Percentiles rank a stretch among this genome's conserved stretches.
These are phyloP conservation scores for Guadua angustifolia DNA, from an alignment of 176 grass and related monocot genomes.

Conservation along the genomic window DNA sequence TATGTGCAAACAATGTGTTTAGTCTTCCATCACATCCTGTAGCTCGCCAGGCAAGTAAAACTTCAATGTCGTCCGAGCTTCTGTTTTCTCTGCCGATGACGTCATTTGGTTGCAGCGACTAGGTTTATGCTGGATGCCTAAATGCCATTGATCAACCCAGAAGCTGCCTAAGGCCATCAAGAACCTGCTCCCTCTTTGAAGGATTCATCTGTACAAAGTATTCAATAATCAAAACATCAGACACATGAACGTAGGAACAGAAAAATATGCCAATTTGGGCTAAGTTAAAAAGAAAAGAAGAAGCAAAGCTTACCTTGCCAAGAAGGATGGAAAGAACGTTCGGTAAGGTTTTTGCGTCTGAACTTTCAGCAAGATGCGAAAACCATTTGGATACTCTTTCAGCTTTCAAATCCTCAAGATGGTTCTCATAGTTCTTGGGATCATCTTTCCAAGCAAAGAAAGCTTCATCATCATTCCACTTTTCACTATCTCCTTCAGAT, in stretches of 20 bases:
- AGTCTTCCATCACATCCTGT: not conserved
- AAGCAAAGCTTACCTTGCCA: slow-evolving; percentile 65
- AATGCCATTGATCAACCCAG: slow-evolving; percentile 50
- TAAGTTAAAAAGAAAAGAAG: not conserved
- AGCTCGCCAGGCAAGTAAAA: not conserved
- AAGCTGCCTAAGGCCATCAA: slow-evolving; percentile 72
- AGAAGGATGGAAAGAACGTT: slow-evolving; percentile 72
- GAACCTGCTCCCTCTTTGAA: slow-evolving; percentile 63
- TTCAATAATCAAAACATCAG: slow-evolving; percentile 37
- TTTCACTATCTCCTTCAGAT: slow-evolving; percentile 35
- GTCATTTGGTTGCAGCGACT: not conserved
- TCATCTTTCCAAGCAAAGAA: slow-evolving; percentile 91
- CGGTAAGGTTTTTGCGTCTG: slow-evolving; percentile 67
- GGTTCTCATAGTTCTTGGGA: slow-evolving; percentile 65
- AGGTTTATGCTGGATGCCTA: not conserved
- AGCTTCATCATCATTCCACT: slow-evolving; percentile 83
- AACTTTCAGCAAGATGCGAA: slow-evolving; percentile 62
- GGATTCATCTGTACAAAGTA: slow-evolving; percentile 75
- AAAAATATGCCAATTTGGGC: not conserved
- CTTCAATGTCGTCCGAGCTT: not conserved
- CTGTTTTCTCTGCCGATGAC: not conserved
- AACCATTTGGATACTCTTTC: slow-evolving; percentile 65
- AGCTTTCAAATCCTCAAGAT: slow-evolving; percentile 73
- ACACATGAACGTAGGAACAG: not conserved
- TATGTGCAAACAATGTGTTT: slow-evolving; percentile 37